A percentile compares a stretch with the other conserved stretches of the same genome.
These are phyloP conservation scores for Hypoxylon rubiginosum DNA, from an alignment of 2,329 filamentous ascomycete species.

Conservation along the genomic window DNA sequence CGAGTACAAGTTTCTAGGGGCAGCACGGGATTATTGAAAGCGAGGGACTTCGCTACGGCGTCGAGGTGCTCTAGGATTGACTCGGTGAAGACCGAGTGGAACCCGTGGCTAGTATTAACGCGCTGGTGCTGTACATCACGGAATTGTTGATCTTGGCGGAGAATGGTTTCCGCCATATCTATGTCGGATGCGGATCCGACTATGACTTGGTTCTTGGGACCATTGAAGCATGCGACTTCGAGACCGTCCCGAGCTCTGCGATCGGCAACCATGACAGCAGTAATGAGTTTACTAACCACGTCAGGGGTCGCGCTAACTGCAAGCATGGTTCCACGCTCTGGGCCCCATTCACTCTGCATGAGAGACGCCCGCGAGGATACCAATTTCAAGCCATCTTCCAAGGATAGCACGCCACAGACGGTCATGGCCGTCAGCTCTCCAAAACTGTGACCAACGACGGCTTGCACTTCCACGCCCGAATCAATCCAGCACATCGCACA, in stretches of 20 bases:
- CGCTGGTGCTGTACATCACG: constrained; percentile 19
- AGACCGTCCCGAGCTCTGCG: constrained; percentile 3
- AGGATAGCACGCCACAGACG: constrained; percentile 51
- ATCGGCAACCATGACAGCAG: constrained; percentile 6
- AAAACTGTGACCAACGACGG: constrained; percentile 57
- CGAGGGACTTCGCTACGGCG: constrained; percentile 18
- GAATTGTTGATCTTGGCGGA: constrained; percentile 7
- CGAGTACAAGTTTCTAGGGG: constrained; percentile 38
- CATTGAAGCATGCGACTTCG: constrained; percentile 45
- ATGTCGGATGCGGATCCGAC: constrained; percentile 30
- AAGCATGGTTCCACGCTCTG: constrained; percentile 55
- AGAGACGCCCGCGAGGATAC: constrained; percentile 51
- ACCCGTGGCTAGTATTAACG: constrained; percentile 44
- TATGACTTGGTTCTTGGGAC: constrained; percentile 39
- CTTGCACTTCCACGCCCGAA: constrained; percentile 48
- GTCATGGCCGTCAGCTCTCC: constrained; percentile 56
- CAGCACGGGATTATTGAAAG: constrained; percentile 29
- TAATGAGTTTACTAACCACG: constrained; percentile 7
- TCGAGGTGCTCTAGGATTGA: constrained; percentile 30
- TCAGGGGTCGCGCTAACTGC: constrained; percentile 40
- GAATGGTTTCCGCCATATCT: constrained; percentile 27
- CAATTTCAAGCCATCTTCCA: constrained; percentile 51
- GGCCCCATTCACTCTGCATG: constrained; percentile 52
- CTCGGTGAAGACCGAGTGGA: constrained; percentile 43
- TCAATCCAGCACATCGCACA: constrained; percentile 54